Evolutionary conservation across 805 yeast species (phyloP), one percentile per base, ranked within the genome.

Genomic region (Wickerhamia fluorescens): DNA sequence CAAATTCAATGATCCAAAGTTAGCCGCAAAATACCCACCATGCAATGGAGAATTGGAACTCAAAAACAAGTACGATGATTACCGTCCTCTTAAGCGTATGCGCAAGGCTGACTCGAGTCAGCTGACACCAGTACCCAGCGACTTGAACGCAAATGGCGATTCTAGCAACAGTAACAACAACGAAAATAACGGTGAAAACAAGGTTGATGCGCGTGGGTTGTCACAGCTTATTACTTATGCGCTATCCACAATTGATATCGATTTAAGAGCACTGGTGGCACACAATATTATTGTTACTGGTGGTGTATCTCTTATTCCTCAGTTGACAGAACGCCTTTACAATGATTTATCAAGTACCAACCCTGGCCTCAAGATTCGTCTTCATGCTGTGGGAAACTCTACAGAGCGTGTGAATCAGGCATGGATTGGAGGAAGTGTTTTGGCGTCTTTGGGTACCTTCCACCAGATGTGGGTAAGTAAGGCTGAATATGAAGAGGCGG

Each of bases 401-500:
- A 67, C 68, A 32, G 96, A 88, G 56, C 71, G 96, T 48, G 73
- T 75, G 40, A 80, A 73, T 48, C 82, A 86, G 36, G 67, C 89
- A 6, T 88, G 96, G 95, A 71, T 88, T 28, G 96, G 96, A 25
- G 96, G 95, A 6, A 78, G 89, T 40, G 87, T 88, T 21, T 61
- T 88, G 32, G 76, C 94, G 5, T 78, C 92, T 29, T 66, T 88
- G 43, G 96, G 96, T 19, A 84, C 95, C 3, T 88, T 88, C 67
- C 96, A 88, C 53, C 96, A 88, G 55, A 61, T 83, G 58, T 88
- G 96, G 96, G 95, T 88, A 2, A 81, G 88, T 23, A 78, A 76
- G 47, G 74, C 73, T 40, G 96, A 88, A 54, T 83, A 79, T 44
- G 86, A 84, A 37, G 96, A 88, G 53, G 85, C 77, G 15, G 96